Evolutionary conservation across 495 filamentous ascomycete species (phyloP).

Genomic region (Penicillium soppii): DNA sequence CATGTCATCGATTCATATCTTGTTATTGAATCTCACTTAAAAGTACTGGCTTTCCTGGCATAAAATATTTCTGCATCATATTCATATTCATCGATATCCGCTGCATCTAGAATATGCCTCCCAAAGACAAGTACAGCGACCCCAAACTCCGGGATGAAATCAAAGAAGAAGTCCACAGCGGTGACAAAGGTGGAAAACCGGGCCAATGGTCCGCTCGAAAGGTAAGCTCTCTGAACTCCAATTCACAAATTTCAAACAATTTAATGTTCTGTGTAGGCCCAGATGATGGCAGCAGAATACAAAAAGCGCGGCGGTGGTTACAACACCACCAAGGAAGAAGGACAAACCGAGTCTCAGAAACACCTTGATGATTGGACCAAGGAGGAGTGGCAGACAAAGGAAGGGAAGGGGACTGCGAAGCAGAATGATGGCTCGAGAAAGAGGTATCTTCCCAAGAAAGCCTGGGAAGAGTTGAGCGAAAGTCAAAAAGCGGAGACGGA

Average conservation of each 20-base stretch:
- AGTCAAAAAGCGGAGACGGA: conserved; percentile 45
- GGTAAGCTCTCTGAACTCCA: conserved; percentile 13
- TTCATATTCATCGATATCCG: too few species aligned
- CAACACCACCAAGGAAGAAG: conserved; percentile 42
- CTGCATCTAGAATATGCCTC: conserved; percentile 44
- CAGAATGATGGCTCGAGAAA: conserved; percentile 44
- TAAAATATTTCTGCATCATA: too few species aligned
- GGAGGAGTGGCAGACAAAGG: conserved; percentile 53
- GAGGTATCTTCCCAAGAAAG: conserved; percentile 49
- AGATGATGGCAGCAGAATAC: conserved; percentile 53
- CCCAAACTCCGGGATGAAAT: conserved; percentile 47
- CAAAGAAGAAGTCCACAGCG: conserved; percentile 45
- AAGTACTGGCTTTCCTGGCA: too few species aligned
- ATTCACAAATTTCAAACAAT: neutral
- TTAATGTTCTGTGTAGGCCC: conserved; percentile 26
- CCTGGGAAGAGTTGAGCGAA: conserved; percentile 49
- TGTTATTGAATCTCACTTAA: too few species aligned
- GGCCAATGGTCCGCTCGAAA: conserved; percentile 53
- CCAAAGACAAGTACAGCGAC: conserved; percentile 49
- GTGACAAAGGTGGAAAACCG: conserved; percentile 48
- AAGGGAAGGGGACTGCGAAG: conserved; percentile 44
- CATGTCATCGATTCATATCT: too few species aligned
- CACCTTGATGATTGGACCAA: conserved; percentile 45
- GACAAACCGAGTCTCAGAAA: conserved; percentile 40
- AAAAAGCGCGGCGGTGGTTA: conserved; percentile 51